Percentiles rank a stretch among this genome's conserved stretches.
Evolutionary conservation across 345 rosid genomes (phyloP).

Genomic region (Erysimum cheiranthoides): DNA sequence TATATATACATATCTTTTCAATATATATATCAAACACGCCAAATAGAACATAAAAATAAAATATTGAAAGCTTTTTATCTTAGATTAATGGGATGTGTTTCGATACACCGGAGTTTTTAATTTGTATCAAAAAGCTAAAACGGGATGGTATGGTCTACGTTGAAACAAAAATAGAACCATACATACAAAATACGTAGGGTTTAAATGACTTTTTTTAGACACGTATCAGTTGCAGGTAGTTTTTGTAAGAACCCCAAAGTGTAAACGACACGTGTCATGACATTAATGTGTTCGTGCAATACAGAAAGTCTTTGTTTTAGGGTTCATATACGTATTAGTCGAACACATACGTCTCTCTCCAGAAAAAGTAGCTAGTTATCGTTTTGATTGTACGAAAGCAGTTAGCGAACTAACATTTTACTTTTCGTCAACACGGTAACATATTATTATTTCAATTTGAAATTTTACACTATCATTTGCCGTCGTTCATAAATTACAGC

Average conservation of each 20-base stretch:
- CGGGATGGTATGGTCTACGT: not conserved
- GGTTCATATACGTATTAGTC: not conserved
- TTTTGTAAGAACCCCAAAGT: conserved; percentile 13
- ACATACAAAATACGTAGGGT: conserved; percentile 3
- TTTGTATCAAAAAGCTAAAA: not conserved
- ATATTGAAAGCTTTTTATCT: not conserved
- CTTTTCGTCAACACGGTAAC: conserved; percentile 4
- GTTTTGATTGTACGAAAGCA: not conserved
- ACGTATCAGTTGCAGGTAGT: conserved; percentile 1
- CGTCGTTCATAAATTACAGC: not conserved
- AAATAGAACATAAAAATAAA: not conserved
- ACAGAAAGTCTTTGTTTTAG: conserved; percentile 10
- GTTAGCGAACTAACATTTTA: not conserved
- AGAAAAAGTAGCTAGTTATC: not conserved
- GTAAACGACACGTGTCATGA: conserved; percentile 21
- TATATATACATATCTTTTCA: too few relatives aligned
- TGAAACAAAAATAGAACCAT: conserved; percentile 3
- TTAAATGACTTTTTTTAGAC: conserved; percentile 6
- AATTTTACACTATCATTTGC: not conserved
- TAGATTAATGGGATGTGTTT: not conserved
- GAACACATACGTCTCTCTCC: conserved; percentile 25
- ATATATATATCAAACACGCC: not conserved
- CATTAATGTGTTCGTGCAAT: conserved; percentile 20
- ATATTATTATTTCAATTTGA: not conserved
- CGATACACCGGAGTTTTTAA: too few relatives aligned